Evolutionary conservation across 1,284 basidiomycete species (phyloP).

Genomic region (Vanrija humicola): DNA sequence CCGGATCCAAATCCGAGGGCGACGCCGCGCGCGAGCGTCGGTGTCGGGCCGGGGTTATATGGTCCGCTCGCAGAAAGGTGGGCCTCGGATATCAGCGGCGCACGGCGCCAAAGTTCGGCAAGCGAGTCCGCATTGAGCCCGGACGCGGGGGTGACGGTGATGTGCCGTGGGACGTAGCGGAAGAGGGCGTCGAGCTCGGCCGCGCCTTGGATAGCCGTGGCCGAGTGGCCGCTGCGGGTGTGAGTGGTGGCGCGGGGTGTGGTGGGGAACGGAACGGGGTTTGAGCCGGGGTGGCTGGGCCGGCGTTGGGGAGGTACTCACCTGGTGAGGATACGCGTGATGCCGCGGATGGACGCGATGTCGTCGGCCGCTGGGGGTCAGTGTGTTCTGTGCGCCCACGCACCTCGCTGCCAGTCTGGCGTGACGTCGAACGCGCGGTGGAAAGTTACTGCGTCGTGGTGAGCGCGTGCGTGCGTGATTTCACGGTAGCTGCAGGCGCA

Average conservation of each 20-base stretch:
- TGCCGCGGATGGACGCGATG: conserved; percentile 58
- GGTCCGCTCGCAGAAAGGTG: conserved; percentile 22
- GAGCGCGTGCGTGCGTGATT: neutral
- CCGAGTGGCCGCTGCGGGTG: conserved; percentile 24
- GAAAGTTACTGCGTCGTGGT: conserved; percentile 61
- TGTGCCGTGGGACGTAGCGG: conserved; percentile 24
- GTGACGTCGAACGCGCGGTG: conserved; percentile 79
- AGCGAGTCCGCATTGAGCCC: conserved; percentile 21
- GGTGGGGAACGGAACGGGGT: neutral
- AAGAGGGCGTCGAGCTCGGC: conserved; percentile 5
- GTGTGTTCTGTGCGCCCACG: neutral
- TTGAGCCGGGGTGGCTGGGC: no score
- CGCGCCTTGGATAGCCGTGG: conserved; percentile 16
- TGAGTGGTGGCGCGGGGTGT: neutral
- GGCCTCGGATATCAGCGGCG: conserved; percentile 51
- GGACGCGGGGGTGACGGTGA: conserved; percentile 50
- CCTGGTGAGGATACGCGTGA: conserved; percentile 73
- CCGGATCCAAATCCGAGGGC: conserved; percentile 14
- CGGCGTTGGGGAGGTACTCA: conserved; percentile 25
- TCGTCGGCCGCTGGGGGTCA: conserved; percentile 54
- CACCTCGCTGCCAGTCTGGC: conserved; percentile 47
- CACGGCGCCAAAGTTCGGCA: conserved; percentile 50
- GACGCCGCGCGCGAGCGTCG: conserved; percentile 5
- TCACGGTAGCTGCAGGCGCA: neutral
- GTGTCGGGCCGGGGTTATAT: neutral